Evolutionary conservation across 192 early-diverging fungal species (phyloP).

Genomic region (Gryganskiella cystojenkinii): DNA sequence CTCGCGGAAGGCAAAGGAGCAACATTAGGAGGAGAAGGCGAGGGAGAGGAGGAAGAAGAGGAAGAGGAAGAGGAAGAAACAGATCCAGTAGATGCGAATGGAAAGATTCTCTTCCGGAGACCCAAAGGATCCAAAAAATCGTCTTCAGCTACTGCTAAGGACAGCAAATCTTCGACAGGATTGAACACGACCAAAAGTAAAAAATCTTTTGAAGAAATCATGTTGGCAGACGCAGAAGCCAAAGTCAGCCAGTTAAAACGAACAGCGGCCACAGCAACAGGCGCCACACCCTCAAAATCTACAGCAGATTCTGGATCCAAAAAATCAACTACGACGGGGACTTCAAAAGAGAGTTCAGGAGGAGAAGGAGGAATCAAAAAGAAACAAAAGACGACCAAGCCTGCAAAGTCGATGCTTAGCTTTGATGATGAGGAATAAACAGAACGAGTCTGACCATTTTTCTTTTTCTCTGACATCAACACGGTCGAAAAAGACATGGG

Average conservation of each 20-base stretch:
- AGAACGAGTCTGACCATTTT: neutral
- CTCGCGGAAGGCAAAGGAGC: constrained; percentile 19
- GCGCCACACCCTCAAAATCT: neutral
- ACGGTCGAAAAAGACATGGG: neutral
- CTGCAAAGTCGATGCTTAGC: constrained; percentile 21
- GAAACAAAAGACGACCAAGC: constrained; percentile 25
- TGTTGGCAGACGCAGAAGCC: constrained; percentile 24
- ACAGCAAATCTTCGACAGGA: neutral
- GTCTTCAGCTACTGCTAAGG: no score
- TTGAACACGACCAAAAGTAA: neutral
- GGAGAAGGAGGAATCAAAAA: constrained; percentile 7
- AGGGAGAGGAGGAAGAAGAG: constrained; percentile 12
- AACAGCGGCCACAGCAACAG: constrained; percentile 7
- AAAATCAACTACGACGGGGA: neutral
- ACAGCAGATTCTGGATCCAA: neutral
- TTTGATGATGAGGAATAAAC: constrained; percentile 41
- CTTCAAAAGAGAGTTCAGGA: neutral
- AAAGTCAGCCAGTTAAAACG: constrained; percentile 18
- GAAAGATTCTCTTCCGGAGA: constrained; percentile 45
- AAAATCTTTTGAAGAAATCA: constrained; percentile 30
- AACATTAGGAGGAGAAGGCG: neutral
- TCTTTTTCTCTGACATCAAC: neutral
- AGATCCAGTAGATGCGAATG: constrained; percentile 38
- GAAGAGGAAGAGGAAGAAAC: constrained; percentile 31
- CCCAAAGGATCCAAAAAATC: constrained; percentile 38